A percentile compares a stretch with the other conserved stretches of the same genome.
These are phyloP conservation scores for Ophiosphaerella korrae DNA, from an alignment of 2,329 filamentous ascomycete genomes.

Conservation along the genomic window DNA sequence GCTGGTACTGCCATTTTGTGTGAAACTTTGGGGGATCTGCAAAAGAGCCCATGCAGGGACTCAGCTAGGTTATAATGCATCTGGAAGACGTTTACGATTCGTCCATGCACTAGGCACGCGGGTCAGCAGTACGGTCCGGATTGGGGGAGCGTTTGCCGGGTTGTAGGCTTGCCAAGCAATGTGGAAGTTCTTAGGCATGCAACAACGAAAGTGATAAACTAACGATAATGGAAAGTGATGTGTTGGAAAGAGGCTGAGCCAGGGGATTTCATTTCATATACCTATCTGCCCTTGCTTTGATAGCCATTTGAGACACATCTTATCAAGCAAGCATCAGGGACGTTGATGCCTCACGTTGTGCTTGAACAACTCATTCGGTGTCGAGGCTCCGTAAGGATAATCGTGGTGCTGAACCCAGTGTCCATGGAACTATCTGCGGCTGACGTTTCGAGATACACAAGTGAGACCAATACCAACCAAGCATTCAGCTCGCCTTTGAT, in stretches of 20 bases:
- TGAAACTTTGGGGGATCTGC: conserved; percentile 14
- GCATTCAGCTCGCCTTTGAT: conserved; percentile 1
- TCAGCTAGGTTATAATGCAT: conserved; percentile 25
- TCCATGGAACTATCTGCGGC: not conserved
- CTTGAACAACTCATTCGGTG: not conserved
- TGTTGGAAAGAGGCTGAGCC: conserved; percentile 22
- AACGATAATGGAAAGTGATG: conserved; percentile 16
- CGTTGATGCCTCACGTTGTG: not conserved
- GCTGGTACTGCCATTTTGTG: conserved; percentile 32
- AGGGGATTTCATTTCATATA: not conserved
- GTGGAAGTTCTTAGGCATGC: conserved; percentile 36
- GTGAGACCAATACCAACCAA: conserved; percentile 7
- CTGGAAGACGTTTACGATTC: conserved; percentile 19
- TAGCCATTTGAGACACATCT: conserved; percentile 3
- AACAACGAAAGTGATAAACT: conserved; percentile 23
- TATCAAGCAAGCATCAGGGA: not conserved
- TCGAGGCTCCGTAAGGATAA: conserved; percentile 4
- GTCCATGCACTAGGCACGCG: conserved; percentile 28
- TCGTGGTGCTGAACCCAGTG: conserved; percentile 6
- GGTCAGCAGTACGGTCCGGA: conserved; percentile 32
- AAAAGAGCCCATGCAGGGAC: conserved; percentile 32
- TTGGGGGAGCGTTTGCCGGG: conserved; percentile 40
- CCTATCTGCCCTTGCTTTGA: not conserved
- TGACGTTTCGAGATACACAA: not conserved
- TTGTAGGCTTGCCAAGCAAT: conserved; percentile 33